Percentiles rank a stretch among this genome's conserved stretches.
These are phyloP conservation scores for Ophiocytium majus DNA, from an alignment of 352 stramenopile species.

Conservation along the genomic window DNA sequence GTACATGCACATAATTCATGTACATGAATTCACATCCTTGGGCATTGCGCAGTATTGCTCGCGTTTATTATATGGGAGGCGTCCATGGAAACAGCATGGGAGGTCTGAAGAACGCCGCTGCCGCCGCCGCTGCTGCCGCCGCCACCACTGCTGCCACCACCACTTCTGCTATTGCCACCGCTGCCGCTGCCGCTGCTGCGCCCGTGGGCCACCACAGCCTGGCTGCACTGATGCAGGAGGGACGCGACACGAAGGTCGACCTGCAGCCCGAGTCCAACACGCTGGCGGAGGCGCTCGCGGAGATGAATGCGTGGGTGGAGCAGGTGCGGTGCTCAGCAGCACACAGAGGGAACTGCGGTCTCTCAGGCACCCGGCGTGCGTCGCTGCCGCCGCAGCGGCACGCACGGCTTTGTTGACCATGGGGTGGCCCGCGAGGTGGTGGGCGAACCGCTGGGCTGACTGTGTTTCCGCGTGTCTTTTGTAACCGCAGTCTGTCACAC, in stretches of 20 bases:
- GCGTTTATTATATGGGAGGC: not conserved
- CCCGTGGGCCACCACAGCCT: no score
- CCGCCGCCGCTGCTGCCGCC: conserved; percentile 16
- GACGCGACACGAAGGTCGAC: conserved; percentile 32
- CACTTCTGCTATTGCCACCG: not conserved
- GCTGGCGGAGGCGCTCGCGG: not conserved
- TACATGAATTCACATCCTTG: not conserved
- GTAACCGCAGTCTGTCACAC: not conserved
- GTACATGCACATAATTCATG: not conserved
- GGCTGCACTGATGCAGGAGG: conserved; percentile 16
- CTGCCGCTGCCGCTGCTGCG: not conserved
- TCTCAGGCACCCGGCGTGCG: no score
- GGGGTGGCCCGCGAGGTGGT: not conserved
- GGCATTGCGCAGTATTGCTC: not conserved
- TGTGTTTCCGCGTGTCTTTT: not conserved
- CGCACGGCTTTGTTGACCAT: not conserved
- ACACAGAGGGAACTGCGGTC: no score
- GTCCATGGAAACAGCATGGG: not conserved
- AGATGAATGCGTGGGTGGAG: not conserved
- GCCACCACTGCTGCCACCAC: not conserved
- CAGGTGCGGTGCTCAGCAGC: not conserved
- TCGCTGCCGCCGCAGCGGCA: no score
- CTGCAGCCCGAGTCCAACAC: conserved; percentile 26
- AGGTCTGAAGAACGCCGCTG: not conserved
- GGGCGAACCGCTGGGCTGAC: not conserved